Evolutionary conservation across 805 yeast species (phyloP).

Genomic region (Schwanniomyces occidentalis): DNA sequence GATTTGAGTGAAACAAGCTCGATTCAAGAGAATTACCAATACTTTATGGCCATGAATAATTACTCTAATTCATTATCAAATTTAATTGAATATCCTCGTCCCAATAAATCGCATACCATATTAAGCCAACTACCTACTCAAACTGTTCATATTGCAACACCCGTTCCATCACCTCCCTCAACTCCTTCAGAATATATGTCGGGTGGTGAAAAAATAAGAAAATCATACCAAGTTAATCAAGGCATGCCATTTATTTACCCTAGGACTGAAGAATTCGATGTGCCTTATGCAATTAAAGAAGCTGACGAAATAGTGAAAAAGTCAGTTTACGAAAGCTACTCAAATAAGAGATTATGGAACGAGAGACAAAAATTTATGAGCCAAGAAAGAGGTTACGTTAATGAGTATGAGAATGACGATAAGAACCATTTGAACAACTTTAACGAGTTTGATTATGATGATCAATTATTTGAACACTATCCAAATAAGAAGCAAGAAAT

Average conservation of each 20-base stretch:
- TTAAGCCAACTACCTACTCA: conserved; percentile 52
- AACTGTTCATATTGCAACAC: conserved; percentile 75
- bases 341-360: conserved; percentile 68
- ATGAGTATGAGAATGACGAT: conserved; percentile 18
- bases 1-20: not conserved
- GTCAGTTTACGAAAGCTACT: conserved; percentile 64
- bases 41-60: conserved; percentile 40
- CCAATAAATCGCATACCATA: conserved; percentile 45
- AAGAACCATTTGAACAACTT: conserved; percentile 7
- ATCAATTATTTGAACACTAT: conserved; percentile 21
- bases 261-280: conserved; percentile 35
- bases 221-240: conserved; percentile 64
- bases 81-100: conserved; percentile 57
- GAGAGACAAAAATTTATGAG: conserved; percentile 70
- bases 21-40: conserved; percentile 15
- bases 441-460: conserved; percentile 29
- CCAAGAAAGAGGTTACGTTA: conserved; percentile 61
- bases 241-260: conserved; percentile 71
- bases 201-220: conserved; percentile 50
- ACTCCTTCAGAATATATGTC: conserved; percentile 45
- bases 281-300: conserved; percentile 77
- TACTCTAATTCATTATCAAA: conserved; percentile 58
- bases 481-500: conserved; percentile 40
- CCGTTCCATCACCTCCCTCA: conserved; percentile 79
- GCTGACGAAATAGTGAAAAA: conserved; percentile 68